Evolutionary conservation across 345 rosid species (phyloP).

Genomic region (Diplotaxis tenuifolia): DNA sequence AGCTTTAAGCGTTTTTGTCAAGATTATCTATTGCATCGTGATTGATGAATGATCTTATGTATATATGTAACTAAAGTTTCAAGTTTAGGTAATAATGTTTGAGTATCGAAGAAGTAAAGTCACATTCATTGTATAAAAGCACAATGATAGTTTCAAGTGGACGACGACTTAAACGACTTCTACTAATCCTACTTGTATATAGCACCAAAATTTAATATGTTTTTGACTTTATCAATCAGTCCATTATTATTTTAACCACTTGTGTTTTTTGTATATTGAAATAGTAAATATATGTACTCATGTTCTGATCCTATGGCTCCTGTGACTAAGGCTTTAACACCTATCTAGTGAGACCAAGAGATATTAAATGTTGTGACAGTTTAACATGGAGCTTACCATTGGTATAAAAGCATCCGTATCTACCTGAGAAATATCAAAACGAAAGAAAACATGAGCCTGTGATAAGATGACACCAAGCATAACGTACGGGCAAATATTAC

Average conservation of each 20-base stretch:
- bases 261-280: background rate
- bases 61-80: too few relatives aligned
- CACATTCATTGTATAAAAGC: too few relatives aligned
- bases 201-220: slow-evolving; percentile 2
- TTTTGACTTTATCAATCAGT: slow-evolving; percentile 16
- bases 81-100: too few relatives aligned
- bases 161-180: slow-evolving; percentile 25
- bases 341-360: too few relatives aligned
- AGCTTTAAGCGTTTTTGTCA: too few relatives aligned
- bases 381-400: slow-evolving; percentile 54
- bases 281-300: background rate
- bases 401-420: slow-evolving; percentile 98
- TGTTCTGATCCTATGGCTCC: too few relatives aligned
- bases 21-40: too few relatives aligned
- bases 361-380: background rate
- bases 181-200: slow-evolving; percentile 9
- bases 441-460: background rate
- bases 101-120: too few relatives aligned
- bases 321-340: too few relatives aligned
- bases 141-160: too few relatives aligned
- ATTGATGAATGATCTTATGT: too few relatives aligned
- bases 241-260: background rate
- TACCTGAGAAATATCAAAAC: slow-evolving; percentile 51
- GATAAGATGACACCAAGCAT: background rate
- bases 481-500: slow-evolving; percentile 21